Conservation (phyloP, 192 early-diverging fungal species). For the Coemansia sp. region DNA sequence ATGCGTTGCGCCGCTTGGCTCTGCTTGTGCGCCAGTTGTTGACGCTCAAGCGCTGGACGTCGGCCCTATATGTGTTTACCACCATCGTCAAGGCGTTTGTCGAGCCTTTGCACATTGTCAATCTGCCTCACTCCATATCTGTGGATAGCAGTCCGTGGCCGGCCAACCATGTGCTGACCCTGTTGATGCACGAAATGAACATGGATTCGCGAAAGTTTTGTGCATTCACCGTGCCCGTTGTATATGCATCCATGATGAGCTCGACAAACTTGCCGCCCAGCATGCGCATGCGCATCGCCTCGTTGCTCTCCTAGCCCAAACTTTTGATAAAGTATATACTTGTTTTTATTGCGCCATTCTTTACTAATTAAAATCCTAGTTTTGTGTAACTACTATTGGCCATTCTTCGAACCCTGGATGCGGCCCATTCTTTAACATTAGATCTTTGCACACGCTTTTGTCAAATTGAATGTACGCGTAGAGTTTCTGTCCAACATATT, state of each 20-base stretch:
- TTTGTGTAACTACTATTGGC: no score
- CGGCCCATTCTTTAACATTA: no score
- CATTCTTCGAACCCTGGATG: no score
- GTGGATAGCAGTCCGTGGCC: constrained; percentile 32
- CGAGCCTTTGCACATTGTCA: background rate
- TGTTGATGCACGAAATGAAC: constrained; percentile 37
- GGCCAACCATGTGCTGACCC: constrained; percentile 21
- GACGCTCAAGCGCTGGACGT: constrained; percentile 30
- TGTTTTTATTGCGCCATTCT: no score
- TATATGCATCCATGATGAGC: constrained; percentile 25
- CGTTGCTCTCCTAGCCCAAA: constrained; percentile 14
- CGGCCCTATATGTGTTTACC: constrained; percentile 38
- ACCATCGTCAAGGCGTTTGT: constrained; percentile 35
- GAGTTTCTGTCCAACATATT: no score
- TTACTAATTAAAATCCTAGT: no score
- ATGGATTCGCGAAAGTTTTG: constrained; percentile 38
- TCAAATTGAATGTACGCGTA: no score
- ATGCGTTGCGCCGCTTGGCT: constrained; percentile 25
- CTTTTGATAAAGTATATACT: no score
- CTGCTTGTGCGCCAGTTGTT: constrained; percentile 18
- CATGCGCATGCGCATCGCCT: constrained; percentile 40
- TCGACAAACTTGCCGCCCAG: constrained; percentile 14
- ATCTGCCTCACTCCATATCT: background rate
- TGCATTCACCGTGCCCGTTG: constrained; percentile 36
- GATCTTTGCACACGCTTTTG: no score